phyloP scores from a whole-genome alignment of 495 filamentous ascomycete species.

The Astrothelium subdiscretum region DNA sequence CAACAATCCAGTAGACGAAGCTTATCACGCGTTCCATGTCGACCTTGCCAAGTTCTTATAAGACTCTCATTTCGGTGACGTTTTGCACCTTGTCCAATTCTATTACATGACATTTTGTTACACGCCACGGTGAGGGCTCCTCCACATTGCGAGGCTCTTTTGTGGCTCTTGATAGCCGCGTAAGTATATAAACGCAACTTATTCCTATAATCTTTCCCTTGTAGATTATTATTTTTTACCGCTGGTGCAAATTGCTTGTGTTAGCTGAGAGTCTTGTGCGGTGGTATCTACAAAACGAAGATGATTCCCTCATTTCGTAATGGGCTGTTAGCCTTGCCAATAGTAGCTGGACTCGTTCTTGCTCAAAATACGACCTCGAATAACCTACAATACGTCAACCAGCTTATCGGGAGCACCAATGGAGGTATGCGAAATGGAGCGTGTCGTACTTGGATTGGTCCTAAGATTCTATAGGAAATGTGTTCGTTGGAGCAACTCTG shows the following conservation, averaged over 20 bases:
- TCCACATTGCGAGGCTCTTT: no score
- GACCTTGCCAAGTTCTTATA: background rate
- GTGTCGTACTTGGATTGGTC: slow-evolving; percentile 25
- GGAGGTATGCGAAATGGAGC: slow-evolving; percentile 15
- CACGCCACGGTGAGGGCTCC: background rate
- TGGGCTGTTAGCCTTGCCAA: background rate
- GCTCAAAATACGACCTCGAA: slow-evolving; percentile 7
- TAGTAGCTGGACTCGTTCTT: slow-evolving; percentile 10
- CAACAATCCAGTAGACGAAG: background rate
- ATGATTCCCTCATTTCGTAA: background rate
- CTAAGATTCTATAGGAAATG: slow-evolving; percentile 39
- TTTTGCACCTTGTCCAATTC: background rate
- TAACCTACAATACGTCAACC: slow-evolving; percentile 24
- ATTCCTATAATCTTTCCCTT: no score
- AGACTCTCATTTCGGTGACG: background rate
- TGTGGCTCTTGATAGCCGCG: no score
- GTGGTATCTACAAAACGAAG: background rate
- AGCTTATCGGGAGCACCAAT: slow-evolving; percentile 28
- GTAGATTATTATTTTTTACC: background rate
- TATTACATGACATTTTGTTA: background rate
- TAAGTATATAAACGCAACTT: no score
- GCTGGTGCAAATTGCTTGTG: background rate
- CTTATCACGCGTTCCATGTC: slow-evolving; percentile 1
- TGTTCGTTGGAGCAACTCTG: slow-evolving; percentile 63
- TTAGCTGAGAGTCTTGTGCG: background rate